phyloP scores from a whole-genome alignment of 108 stramenopile genomes.

The Nitzschia palea region DNA sequence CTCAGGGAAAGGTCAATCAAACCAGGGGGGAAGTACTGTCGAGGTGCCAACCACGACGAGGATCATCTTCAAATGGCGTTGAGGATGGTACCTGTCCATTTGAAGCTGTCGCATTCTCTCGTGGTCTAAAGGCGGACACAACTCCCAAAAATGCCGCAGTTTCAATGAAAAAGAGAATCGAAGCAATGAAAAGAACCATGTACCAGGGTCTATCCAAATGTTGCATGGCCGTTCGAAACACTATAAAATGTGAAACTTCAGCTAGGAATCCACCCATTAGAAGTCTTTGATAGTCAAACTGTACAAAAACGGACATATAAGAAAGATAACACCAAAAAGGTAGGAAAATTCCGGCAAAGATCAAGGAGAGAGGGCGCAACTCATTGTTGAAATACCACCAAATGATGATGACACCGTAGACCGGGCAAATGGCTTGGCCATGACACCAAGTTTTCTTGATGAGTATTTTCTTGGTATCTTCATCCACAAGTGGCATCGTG shows the following conservation, averaged over 20 bases:
- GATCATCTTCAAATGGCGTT: no score
- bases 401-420: conserved; percentile 20
- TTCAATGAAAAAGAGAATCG: conserved; percentile 34
- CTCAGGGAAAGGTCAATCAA: no score
- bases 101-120: background rate
- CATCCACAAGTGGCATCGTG: conserved; percentile 10
- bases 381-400: conserved; percentile 9
- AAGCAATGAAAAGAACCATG: conserved; percentile 29
- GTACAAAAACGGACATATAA: conserved; percentile 15
- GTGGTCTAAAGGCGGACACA: conserved; percentile 10
- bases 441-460: conserved; percentile 43
- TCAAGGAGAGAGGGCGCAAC: background rate
- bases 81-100: no score
- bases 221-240: conserved; percentile 10
- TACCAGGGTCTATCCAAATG: conserved; percentile 7
- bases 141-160: conserved; percentile 30
- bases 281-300: conserved; percentile 1
- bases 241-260: conserved; percentile 14
- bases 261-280: conserved; percentile 1
- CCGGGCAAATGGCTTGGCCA: conserved; percentile 27
- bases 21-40: no score
- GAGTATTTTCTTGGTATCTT: conserved; percentile 27
- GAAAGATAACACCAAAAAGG: conserved; percentile 27
- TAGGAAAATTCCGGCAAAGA: conserved; percentile 15
- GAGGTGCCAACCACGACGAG: no score